Evolutionary conservation across 2,329 filamentous ascomycete genomes (phyloP).

Genomic region (Stylonectria norvegica): DNA sequence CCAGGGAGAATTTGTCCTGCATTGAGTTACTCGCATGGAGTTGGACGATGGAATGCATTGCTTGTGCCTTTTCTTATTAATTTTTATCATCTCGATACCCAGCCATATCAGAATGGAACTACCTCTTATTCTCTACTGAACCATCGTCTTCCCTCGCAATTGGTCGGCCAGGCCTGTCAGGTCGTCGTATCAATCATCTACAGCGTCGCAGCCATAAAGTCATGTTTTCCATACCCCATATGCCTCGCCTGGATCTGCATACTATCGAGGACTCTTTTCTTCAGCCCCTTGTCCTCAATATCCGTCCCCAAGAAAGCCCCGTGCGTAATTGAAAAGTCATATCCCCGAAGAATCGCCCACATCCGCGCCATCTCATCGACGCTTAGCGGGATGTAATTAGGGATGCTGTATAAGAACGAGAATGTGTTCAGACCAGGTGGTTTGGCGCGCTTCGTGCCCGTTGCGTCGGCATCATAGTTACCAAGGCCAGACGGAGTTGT

Average conservation of each 20-base stretch:
- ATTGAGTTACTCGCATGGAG: neutral
- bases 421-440: constrained; percentile 52
- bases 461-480: constrained; percentile 41
- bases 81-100: constrained; percentile 14
- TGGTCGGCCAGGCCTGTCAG: constrained; percentile 2
- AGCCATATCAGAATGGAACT: constrained; percentile 17
- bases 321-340: constrained; percentile 63
- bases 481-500: constrained; percentile 59
- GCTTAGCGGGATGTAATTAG: constrained; percentile 69
- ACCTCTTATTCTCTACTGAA: neutral
- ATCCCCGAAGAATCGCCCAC: constrained; percentile 62
- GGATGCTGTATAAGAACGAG: constrained; percentile 74
- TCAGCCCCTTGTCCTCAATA: constrained; percentile 55
- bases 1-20: neutral
- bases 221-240: constrained; percentile 45
- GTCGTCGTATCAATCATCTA: constrained; percentile 5
- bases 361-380: constrained; percentile 63
- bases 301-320: constrained; percentile 65
- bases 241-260: constrained; percentile 67
- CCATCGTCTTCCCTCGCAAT: neutral
- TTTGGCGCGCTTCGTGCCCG: constrained; percentile 33
- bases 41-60: neutral
- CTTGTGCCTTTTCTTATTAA: neutral
- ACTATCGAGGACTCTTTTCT: constrained; percentile 66
- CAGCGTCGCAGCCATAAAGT: constrained; percentile 32